Percentiles rank a stretch among this genome's conserved stretches.
Conservation (phyloP, 345 rosid species). For the Eucalyptus erythrocorys region DNA sequence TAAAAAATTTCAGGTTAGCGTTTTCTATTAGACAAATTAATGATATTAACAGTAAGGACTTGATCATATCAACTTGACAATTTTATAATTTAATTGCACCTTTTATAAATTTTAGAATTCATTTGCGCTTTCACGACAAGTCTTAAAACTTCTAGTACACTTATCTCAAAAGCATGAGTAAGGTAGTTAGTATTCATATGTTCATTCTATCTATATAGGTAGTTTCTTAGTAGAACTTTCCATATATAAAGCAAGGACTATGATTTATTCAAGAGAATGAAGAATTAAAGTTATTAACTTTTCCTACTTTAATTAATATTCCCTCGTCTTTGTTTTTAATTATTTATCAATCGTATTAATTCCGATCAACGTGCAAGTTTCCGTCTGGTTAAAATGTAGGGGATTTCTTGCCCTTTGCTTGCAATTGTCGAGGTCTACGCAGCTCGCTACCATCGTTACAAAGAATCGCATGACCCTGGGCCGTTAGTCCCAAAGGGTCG, state of each 20-base stretch:
- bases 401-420: neutral
- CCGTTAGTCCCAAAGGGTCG: too few species aligned
- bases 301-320: too few species aligned
- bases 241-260: neutral
- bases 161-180: too few species aligned
- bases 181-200: neutral
- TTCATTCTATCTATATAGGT: too few species aligned
- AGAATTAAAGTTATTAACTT: neutral
- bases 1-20: too few species aligned
- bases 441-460: too few species aligned
- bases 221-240: neutral
- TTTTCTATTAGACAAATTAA: too few species aligned
- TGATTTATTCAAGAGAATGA: neutral
- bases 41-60: fast-evolving
- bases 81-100: too few species aligned
- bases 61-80: too few species aligned
- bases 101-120: too few species aligned
- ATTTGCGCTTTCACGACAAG: fast-evolving
- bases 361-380: neutral
- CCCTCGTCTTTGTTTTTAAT: neutral
- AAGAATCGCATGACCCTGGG: too few species aligned
- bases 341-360: neutral
- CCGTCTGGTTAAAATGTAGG: neutral
- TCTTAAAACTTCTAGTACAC: too few species aligned
- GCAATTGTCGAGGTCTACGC: neutral